These are phyloP conservation scores for Fusarium algeriense DNA, from an alignment of 2,329 filamentous ascomycete genomes.

Conservation along the genomic window DNA sequence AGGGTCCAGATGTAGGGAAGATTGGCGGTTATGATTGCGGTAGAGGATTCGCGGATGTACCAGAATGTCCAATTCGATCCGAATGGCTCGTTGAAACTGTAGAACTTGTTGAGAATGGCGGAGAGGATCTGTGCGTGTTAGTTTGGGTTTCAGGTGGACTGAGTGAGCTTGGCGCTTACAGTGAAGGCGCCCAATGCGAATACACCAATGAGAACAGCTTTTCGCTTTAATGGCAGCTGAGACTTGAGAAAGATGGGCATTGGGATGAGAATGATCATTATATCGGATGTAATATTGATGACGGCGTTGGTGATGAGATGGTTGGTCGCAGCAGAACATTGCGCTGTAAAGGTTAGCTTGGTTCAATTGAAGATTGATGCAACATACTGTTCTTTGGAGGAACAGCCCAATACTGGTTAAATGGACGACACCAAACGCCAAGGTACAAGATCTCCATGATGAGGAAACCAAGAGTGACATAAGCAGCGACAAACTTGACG, in stretches of 20 bases:
- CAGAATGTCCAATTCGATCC: constrained; percentile 56
- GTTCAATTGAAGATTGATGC: not conserved
- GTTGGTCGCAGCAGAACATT: constrained; percentile 68
- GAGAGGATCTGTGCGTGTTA: constrained; percentile 58
- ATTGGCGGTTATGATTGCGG: constrained; percentile 58
- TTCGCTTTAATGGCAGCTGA: constrained; percentile 63
- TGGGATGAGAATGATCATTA: constrained; percentile 70
- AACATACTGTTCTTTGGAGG: constrained; percentile 61
- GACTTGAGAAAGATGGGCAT: constrained; percentile 66
- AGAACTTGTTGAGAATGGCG: constrained; percentile 61
- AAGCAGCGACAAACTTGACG: constrained; percentile 63
- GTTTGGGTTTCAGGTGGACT: not conserved
- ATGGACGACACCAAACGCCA: constrained; percentile 67
- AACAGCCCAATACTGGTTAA: constrained; percentile 68
- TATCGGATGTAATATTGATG: constrained; percentile 71
- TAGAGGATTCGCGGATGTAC: constrained; percentile 60
- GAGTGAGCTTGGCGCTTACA: constrained; percentile 52
- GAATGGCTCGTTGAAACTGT: constrained; percentile 56
- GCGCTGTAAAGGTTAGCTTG: constrained; percentile 52
- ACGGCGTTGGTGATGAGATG: constrained; percentile 70
- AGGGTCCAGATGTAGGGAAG: constrained; percentile 58
- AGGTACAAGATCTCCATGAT: constrained; percentile 64
- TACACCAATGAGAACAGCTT: constrained; percentile 62
- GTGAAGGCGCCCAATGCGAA: constrained; percentile 62
- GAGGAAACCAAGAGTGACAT: constrained; percentile 61